Percentiles rank a stretch among this genome's conserved stretches.
These are phyloP conservation scores for Jaapia argillacea DNA, from an alignment of 768 basidiomycete species.

Conservation along the genomic window DNA sequence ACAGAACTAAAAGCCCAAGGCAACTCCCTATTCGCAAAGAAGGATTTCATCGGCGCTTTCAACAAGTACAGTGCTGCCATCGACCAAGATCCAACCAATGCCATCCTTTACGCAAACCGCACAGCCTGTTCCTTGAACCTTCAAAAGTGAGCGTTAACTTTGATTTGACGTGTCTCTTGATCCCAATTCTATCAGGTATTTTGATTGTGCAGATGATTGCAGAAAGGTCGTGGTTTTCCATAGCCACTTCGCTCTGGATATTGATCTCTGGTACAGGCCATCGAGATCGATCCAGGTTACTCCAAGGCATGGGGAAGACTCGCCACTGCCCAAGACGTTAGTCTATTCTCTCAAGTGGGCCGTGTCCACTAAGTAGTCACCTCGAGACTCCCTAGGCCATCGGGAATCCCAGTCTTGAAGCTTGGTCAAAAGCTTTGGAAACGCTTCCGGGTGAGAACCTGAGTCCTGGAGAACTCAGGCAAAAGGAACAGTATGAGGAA, in stretches of 20 bases:
- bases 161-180: too few species aligned
- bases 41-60: constrained; percentile 24
- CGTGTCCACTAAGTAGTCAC: neutral
- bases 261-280: constrained; percentile 20
- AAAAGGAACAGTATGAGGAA: constrained; percentile 24
- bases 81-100: constrained; percentile 25
- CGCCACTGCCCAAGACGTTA: constrained; percentile 22
- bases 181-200: constrained; percentile 5
- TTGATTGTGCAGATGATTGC: constrained; percentile 5
- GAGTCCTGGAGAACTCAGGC: constrained; percentile 20
- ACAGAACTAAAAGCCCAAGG: constrained; percentile 28
- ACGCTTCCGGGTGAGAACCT: constrained; percentile 20
- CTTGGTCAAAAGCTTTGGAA: constrained; percentile 19
- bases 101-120: constrained; percentile 34
- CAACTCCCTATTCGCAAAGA: constrained; percentile 26
- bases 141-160: constrained; percentile 20
- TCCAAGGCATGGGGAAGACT: constrained; percentile 33
- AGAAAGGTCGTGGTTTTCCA: constrained; percentile 4
- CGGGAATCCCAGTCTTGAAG: constrained; percentile 3
- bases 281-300: constrained; percentile 27
- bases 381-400: constrained; percentile 7
- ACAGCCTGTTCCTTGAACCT: constrained; percentile 29
- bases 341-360: neutral
- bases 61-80: constrained; percentile 33
- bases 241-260: neutral